Base-by-base conservation (phyloP, 148 eudicot genomes). In the Fagopyrum tataricum region DNA sequence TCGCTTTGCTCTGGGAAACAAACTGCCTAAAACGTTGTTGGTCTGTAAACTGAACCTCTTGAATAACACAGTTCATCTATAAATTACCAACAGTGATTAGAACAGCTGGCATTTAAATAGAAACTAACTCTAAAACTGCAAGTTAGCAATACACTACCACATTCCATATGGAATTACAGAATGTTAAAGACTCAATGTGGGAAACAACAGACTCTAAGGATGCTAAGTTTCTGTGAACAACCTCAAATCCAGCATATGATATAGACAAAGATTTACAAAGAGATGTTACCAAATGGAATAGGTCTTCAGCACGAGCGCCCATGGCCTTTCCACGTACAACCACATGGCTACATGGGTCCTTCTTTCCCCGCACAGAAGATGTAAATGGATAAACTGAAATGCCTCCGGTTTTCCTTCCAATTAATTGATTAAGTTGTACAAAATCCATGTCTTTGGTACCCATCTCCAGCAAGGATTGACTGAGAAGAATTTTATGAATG, bases 361-460 rank as follows among this genome's bases (percentile, higher is more conserved):
- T 77, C 81, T 82, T 77, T 66, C 92, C 94, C 75, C 89, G 84
- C 62, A 87, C 76, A 72, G 96, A 90, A 75, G 99, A 92, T 62
- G 94, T 90, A 82, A 87, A 89, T 37, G 99, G 99, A 81, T 84
- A 95, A 70, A 95, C 88, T 15, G 97, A 92, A 81, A 95, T 92
- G 46, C 99, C 99, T 68, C 99, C 99, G 2, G 99, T 95, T 85
- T 88, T 95, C 87, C 97, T 90, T 82, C 99, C 99, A 77, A 95
- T 88, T 56, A 95, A 82, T 76, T 95, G 99, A 81, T 92, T 95
- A 72, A 95, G 87, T 72, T 92, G 92, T 79, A 95, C 99, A 79
- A 95, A 95, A 69, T 95, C 92, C 92, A 92, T 75, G 80, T 90
- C 96, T 80, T 92, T 87, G 37, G 99, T 95, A 46, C 99, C 99